Percentiles rank a stretch among this genome's conserved stretches.
These are phyloP conservation scores for Pseudogymnoascus sp. DNA, from an alignment of 2,329 filamentous ascomycete species.

Conservation along the genomic window DNA sequence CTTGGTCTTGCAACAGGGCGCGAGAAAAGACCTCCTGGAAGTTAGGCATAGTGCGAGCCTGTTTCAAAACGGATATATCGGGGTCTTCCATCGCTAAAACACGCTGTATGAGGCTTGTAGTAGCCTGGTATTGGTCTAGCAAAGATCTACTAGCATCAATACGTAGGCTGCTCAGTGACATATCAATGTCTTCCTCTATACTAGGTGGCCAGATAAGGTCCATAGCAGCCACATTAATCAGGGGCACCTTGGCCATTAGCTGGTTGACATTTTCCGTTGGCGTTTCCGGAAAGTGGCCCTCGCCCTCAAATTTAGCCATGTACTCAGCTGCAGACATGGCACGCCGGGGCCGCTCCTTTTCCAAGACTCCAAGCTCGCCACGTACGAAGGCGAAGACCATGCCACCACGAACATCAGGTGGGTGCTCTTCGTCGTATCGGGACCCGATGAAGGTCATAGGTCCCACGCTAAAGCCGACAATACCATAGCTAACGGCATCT, in stretches of 20 bases:
- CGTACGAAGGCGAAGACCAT: background rate
- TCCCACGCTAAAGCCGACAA: conserved; percentile 17
- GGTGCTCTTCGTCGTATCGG: conserved; percentile 6
- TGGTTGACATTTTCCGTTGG: background rate
- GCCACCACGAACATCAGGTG: background rate
- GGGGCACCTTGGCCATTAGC: background rate
- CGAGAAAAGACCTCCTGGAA: background rate
- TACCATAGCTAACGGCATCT: conserved; percentile 15
- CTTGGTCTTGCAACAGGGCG: background rate
- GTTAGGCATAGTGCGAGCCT: background rate
- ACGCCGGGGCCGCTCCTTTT: background rate
- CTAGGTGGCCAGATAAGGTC: background rate
- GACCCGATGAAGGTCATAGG: conserved; percentile 13
- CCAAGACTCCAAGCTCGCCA: background rate
- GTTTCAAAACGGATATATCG: background rate
- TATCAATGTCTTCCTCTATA: background rate
- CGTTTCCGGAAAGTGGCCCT: too few relatives aligned
- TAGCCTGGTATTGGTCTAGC: background rate
- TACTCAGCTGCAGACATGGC: background rate
- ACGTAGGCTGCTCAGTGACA: background rate
- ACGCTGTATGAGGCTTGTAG: background rate
- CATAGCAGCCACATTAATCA: background rate
- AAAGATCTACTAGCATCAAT: background rate
- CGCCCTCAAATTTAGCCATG: background rate
- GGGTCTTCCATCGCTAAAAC: background rate